Evolutionary conservation across 139 green algal species (phyloP), one percentile per base, ranked within the genome.

Genomic region (Chlamydomonas schloesseri): DNA sequence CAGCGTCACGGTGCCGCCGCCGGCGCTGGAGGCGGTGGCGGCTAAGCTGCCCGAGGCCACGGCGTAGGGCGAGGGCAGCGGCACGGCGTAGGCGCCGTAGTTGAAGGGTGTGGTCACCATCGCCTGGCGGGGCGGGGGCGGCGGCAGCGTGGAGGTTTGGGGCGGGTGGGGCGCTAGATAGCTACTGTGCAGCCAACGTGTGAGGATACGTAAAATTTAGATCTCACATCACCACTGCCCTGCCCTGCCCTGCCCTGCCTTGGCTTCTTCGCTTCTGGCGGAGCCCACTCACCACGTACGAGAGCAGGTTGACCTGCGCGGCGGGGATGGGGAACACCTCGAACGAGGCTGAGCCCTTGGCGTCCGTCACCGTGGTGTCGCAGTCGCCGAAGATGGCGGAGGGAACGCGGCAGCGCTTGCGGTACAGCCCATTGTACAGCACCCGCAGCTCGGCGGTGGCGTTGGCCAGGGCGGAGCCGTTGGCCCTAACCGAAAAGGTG

Each of bases 241-340:
- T n/a, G n/a, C n/a, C n/a, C n/a, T n/a, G n/a, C n/a, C n/a, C n/a
- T n/a, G n/a, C n/a, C n/a, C n/a, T n/a, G n/a, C n/a, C n/a, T n/a
- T n/a, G n/a, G n/a, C n/a, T n/a, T n/a, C n/a, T n/a, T n/a, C n/a
- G n/a, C n/a, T n/a, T n/a, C n/a, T n/a, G n/a, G n/a, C n/a, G n/a
- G n/a, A n/a, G n/a, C n/a, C n/a, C n/a, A 47, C 76, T 42, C 31
- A 83, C 76, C 76, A 46, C 62, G 36, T 83, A 83, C 60, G 76
- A 46, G 36, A 73, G 36, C 11, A 8, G 37, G 8, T 28, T 15
- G 10, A 42, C 13, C 62, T 62, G 57, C 10, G 36, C 23, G 23
- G 23, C 33, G 21, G 21, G 31, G 0, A 68, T 21, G 18, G 33
- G 65, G 31, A 83, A 71, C 18, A 83, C 58, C 0, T 46, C 29